phyloP scores from a whole-genome alignment of 768 basidiomycete species.

The Russula ochroleuca region DNA sequence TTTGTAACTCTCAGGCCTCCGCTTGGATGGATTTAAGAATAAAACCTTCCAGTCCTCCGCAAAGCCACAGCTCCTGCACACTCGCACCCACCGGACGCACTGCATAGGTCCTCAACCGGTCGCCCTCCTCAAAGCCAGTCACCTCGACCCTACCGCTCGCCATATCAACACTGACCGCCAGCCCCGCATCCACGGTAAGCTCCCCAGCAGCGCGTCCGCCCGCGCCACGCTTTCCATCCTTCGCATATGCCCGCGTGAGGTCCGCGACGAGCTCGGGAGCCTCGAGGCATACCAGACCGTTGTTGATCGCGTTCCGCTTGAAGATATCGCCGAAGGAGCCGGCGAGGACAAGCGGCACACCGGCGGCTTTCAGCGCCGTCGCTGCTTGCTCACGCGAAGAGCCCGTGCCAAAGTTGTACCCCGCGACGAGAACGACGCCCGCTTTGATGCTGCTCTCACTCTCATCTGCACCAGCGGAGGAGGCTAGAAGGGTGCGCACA shows the following conservation, averaged over 20 bases:
- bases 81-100: conserved; percentile 83
- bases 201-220: conserved; percentile 77
- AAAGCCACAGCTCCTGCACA: conserved; percentile 97
- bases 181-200: conserved; percentile 73
- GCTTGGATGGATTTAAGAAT: conserved; percentile 67
- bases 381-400: conserved; percentile 98
- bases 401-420: conserved; percentile 98
- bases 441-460: conserved; percentile 33
- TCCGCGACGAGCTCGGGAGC: conserved; percentile 85
- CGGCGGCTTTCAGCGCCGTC: conserved; percentile 92
- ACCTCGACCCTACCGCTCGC: conserved; percentile 65
- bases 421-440: conserved; percentile 81
- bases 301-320: conserved; percentile 99
- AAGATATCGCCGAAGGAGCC: conserved; percentile 99
- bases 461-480: neutral
- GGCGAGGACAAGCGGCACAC: conserved; percentile 89
- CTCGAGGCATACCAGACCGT: conserved; percentile 93
- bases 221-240: conserved; percentile 66
- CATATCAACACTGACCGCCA: conserved; percentile 64
- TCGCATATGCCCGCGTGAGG: conserved; percentile 69
- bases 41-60: conserved; percentile 89
- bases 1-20: conserved; percentile 23
- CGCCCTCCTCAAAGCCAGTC: conserved; percentile 33
- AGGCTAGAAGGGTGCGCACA: conserved; percentile 48
- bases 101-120: conserved; percentile 52